Evolutionary conservation across 805 yeast genomes (phyloP), one percentile per base, ranked within the genome.

Genomic region (Saccharomycopsis fodiens): DNA sequence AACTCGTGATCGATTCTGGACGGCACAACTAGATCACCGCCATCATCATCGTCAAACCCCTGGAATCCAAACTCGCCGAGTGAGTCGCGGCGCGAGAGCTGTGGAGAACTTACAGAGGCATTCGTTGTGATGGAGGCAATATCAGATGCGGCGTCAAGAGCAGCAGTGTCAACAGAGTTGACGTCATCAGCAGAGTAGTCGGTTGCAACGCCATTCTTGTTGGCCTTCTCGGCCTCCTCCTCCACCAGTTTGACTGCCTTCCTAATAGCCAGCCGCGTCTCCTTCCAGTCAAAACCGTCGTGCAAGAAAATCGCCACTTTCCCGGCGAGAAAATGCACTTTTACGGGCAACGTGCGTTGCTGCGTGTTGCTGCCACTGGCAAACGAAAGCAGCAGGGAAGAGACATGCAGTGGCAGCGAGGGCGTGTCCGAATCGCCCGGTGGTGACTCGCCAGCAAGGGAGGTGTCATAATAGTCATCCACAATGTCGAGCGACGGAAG

Each of bases 261-360:
- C 8, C 69, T 66, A 23, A 93, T 80, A 0, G 79, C 69, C 20
- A 68, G 69, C 47, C 95, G 71, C 0, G 97, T 87, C 36, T 76
- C 75, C 45, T 73, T 74, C 94, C 97, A 88, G 55, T 93, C 97
- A 58, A 81, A 93, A 0, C 99, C 99, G 64, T 93, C 98, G 59
- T 74, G 79, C 16, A 91, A 62, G 42, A 69, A 74, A 2, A 83
- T 55, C 1, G 55, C 57, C 0, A 68, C 61, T 40, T 69, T 70
- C 2, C 70, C 48, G 1, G 59, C 56, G 37, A 66, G 65, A 1
- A 72, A 38, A 19, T 55, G 52, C 1, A 68, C 35, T 1, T 53
- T 43, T 46, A 66, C 30, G 8, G 70, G 70, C 17, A 56, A 54
- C 1, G 57, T 46, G n/a, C n/a, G n/a, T n/a, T n/a, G n/a, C n/a